phyloP scores from a whole-genome alignment of 345 rosid genomes.

The Eucalyptus grandis region DNA sequence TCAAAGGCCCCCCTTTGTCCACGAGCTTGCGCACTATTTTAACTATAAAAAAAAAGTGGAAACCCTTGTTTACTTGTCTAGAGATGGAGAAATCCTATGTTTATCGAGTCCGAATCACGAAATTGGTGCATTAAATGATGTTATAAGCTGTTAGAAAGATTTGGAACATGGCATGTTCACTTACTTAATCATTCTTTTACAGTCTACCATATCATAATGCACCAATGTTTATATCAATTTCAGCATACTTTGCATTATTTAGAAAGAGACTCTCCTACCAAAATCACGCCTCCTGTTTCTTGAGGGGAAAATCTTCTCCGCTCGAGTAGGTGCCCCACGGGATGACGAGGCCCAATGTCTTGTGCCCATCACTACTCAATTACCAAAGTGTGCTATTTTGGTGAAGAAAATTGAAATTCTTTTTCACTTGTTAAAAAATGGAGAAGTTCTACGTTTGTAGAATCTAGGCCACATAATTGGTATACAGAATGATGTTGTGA shows the following conservation, averaged over 20 bases:
- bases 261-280: neutral
- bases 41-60: neutral
- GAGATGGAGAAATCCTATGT: neutral
- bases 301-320: neutral
- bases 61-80: neutral
- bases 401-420: neutral
- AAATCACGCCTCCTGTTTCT: neutral
- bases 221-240: neutral
- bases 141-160: neutral
- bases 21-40: neutral
- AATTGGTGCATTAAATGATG: neutral
- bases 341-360: neutral
- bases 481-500: neutral
- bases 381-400: neutral
- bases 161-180: neutral
- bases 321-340: neutral
- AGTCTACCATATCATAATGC: neutral
- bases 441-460: neutral
- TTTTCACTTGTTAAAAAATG: neutral
- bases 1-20: neutral
- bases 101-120: neutral
- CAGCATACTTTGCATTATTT: neutral
- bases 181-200: neutral
- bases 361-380: neutral
- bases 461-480: neutral